Base-by-base conservation (phyloP, 2,329 filamentous ascomycete species). In the Trichoderma harzianum region DNA sequence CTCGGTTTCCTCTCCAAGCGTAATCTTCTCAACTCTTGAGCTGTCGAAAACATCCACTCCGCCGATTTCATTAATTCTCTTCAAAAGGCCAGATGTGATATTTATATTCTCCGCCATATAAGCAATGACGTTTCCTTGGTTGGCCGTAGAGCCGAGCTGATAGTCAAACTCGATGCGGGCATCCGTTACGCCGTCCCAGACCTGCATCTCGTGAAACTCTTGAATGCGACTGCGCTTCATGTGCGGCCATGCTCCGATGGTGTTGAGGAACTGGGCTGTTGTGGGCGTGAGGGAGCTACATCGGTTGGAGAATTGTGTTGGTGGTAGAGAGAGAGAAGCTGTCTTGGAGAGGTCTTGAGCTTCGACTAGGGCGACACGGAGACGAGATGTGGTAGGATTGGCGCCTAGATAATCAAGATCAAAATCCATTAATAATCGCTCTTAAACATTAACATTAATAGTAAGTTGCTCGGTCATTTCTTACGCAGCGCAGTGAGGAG, bases 81-180 rank as follows among this genome's bases (percentile, higher is more conserved):
- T 86, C 65, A 98, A 82, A 8, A 99, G 86, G 0, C 90, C 94
- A 0, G 91, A 91, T 3, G 93, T 94, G 39, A 98, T 86, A 80
- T 99, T 98, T 36, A 92, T 82, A 80, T 98, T 99, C 85, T 99
- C 97, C 55, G 91, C 93, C 95, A 99, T 99, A 80, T 96, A 97
- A 11, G 96, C 96, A 75, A 99, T 94, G 1, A 90, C 92, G 73
- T 85, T 88, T 78, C 84, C 83, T 79, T 73, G 75, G 77, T 86
- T 84, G 47, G 47, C 12, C 24, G 60, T 24, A 18, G 83, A 79
- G 57, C 79, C 80, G 6, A 83, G 83, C 26, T 82, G 82, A 91
- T 91, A 93, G 82, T 96, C 93, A 81, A 99, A 99, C 76, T 93
- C 92, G 79, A 99, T 96, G 76, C 91, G 89, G 43, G 94, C 93